Evolutionary conservation across 495 filamentous ascomycete genomes (phyloP).

Genomic region (Talaromyces nanjingensis): DNA sequence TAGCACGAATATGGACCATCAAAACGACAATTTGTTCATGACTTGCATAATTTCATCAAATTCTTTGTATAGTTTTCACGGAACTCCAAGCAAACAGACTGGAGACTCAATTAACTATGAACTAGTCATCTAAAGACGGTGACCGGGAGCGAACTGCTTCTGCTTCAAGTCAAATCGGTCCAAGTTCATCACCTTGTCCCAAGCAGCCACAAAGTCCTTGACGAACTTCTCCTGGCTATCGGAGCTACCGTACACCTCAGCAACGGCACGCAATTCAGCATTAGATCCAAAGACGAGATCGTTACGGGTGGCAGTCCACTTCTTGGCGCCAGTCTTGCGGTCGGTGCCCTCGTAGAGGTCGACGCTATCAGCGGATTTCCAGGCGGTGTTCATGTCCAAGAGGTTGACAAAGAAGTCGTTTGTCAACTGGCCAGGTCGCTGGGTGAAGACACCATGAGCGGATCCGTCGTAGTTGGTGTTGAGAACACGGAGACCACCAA

Average conservation of each 20-base stretch:
- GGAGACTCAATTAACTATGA: background rate
- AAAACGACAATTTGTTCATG: background rate
- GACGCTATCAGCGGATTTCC: conserved; percentile 42
- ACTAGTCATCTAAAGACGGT: background rate
- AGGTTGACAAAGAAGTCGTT: conserved; percentile 75
- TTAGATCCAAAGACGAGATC: conserved; percentile 67
- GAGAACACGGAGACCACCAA: conserved; percentile 60
- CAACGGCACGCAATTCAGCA: conserved; percentile 59
- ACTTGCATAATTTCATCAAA: background rate
- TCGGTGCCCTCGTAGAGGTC: conserved; percentile 57
- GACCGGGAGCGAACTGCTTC: background rate
- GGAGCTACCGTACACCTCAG: conserved; percentile 56
- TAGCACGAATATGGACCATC: background rate
- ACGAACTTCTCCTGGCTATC: conserved; percentile 54
- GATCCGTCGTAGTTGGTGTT: conserved; percentile 62
- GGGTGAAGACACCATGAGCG: conserved; percentile 54
- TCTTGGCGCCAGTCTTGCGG: conserved; percentile 58
- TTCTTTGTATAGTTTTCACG: background rate
- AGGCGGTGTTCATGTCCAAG: conserved; percentile 55
- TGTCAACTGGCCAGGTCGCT: conserved; percentile 55
- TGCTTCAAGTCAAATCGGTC: conserved; percentile 54
- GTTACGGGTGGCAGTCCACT: conserved; percentile 60
- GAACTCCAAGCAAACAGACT: background rate
- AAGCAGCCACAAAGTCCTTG: conserved; percentile 62
- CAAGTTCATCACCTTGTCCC: conserved; percentile 65